Conservation (phyloP, 2,329 filamentous ascomycete species). For the Fusarium sacchari region DNA sequence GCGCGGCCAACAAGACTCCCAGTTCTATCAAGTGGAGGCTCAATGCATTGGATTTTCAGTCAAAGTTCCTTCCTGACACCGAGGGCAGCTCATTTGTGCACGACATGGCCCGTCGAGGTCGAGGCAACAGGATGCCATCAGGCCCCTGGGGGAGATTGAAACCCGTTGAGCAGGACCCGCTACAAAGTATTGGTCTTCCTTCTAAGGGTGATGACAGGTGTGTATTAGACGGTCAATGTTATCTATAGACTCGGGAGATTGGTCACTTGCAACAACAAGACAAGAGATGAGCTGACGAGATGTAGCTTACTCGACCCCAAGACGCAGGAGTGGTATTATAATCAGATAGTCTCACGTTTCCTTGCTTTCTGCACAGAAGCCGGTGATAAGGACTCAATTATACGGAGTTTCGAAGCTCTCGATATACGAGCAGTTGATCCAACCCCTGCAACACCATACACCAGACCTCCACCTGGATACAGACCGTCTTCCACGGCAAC, state of each 20-base stretch:
- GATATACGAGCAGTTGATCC: conserved; percentile 35
- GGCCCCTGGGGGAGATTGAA: conserved; percentile 77
- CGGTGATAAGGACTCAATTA: conserved; percentile 76
- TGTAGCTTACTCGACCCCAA: conserved; percentile 76
- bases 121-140: conserved; percentile 52
- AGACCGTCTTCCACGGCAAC: background rate
- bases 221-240: background rate
- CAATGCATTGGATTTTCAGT: too few relatives aligned
- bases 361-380: conserved; percentile 86
- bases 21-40: background rate
- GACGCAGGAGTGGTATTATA: conserved; percentile 86
- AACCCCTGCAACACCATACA: conserved; percentile 10
- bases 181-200: conserved; percentile 84
- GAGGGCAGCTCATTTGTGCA: background rate
- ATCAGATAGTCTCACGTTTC: conserved; percentile 87
- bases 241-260: background rate
- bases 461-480: conserved; percentile 18
- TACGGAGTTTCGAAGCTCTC: conserved; percentile 78
- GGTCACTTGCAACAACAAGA: background rate
- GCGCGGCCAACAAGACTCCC: background rate
- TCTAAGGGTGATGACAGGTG: conserved; percentile 93
- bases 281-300: conserved; percentile 2
- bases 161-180: conserved; percentile 76
- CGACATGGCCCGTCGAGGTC: conserved; percentile 46
- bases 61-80: background rate